These are phyloP conservation scores for Saraca asoca DNA, from an alignment of 331 rosid species.

Conservation along the genomic window DNA sequence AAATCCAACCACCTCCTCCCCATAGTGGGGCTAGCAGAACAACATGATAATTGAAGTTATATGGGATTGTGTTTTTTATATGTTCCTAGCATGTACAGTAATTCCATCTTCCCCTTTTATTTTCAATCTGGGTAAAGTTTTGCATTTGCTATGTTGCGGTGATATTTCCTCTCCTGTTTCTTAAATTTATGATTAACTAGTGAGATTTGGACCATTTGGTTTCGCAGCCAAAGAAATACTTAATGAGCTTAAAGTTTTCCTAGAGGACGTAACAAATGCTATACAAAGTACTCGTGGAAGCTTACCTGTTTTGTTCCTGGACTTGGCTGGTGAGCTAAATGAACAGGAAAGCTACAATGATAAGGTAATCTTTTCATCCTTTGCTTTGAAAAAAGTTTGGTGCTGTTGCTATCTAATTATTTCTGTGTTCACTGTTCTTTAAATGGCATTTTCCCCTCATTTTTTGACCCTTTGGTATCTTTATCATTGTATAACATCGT, in stretches of 20 bases:
- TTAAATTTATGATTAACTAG: slow-evolving; percentile 32
- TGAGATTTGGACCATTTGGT: slow-evolving; percentile 15
- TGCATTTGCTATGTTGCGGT: neutral
- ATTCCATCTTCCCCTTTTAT: neutral
- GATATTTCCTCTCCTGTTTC: slow-evolving; percentile 17
- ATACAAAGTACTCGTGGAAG: slow-evolving; percentile 38
- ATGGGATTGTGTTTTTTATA: neutral
- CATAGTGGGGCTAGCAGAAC: slow-evolving; percentile 8
- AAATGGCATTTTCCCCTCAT: neutral
- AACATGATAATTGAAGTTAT: neutral
- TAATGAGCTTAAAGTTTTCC: slow-evolving; percentile 51
- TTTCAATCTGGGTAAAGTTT: neutral
- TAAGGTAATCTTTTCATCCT: slow-evolving; percentile 41
- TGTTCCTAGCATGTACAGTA: slow-evolving; percentile 5
- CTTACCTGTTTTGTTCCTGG: slow-evolving; percentile 29
- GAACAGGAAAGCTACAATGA: slow-evolving; percentile 33
- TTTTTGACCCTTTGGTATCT: neutral
- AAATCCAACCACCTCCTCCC: neutral
- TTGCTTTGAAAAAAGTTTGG: slow-evolving; percentile 13
- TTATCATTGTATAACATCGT: neutral
- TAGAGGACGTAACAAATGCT: slow-evolving; percentile 47
- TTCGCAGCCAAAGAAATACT: slow-evolving; percentile 55
- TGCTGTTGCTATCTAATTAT: neutral
- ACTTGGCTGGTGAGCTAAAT: slow-evolving; percentile 38
- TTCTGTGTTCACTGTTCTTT: neutral